Percentiles rank a stretch among this genome's conserved stretches.
Evolutionary conservation across 2,329 filamentous ascomycete genomes (phyloP).

Genomic region (Pseudocercospora fuligena): DNA sequence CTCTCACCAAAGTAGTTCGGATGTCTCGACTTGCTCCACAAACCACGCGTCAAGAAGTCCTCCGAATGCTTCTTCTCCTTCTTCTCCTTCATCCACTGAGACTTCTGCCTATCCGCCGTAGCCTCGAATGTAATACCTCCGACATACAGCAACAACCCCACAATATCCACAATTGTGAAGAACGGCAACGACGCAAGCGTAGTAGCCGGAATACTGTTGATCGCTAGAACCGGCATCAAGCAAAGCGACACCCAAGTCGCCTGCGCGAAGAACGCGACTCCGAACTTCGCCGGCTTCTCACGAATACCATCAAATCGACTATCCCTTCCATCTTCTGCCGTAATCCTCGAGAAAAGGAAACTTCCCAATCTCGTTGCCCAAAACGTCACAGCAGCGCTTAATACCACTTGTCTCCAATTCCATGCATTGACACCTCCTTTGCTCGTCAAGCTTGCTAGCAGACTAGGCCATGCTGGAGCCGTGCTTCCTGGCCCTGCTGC

Average conservation of each 20-base stretch:
- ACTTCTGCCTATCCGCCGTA: slow-evolving; percentile 68
- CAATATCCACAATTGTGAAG: slow-evolving; percentile 58
- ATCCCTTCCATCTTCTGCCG: slow-evolving; percentile 62
- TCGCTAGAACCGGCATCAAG: slow-evolving; percentile 66
- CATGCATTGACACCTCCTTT: slow-evolving; percentile 49
- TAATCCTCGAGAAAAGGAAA: slow-evolving; percentile 67
- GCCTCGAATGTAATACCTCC: slow-evolving; percentile 66
- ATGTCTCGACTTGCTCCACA: slow-evolving; percentile 66
- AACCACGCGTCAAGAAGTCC: slow-evolving; percentile 66
- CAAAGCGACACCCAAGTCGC: slow-evolving; percentile 72
- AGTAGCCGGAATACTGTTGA: slow-evolving; percentile 65
- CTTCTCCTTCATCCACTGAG: slow-evolving; percentile 64
- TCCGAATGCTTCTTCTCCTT: slow-evolving; percentile 69
- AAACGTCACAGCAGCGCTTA: slow-evolving; percentile 61
- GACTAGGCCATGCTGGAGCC: slow-evolving; percentile 52
- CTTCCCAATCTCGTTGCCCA: slow-evolving; percentile 68
- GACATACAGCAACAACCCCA: slow-evolving; percentile 63
- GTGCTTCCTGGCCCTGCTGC: slow-evolving; percentile 51
- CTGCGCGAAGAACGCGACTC: slow-evolving; percentile 63
- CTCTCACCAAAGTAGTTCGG: slow-evolving; percentile 77
- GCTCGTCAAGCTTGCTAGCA: slow-evolving; percentile 52
- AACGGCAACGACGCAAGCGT: slow-evolving; percentile 57
- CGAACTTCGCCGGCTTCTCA: slow-evolving; percentile 57
- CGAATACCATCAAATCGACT: slow-evolving; percentile 62
- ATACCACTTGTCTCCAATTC: slow-evolving; percentile 66